Evolutionary conservation across 2,329 filamentous ascomycete species (phyloP).

Genomic region (Myrmaecium sp.): DNA sequence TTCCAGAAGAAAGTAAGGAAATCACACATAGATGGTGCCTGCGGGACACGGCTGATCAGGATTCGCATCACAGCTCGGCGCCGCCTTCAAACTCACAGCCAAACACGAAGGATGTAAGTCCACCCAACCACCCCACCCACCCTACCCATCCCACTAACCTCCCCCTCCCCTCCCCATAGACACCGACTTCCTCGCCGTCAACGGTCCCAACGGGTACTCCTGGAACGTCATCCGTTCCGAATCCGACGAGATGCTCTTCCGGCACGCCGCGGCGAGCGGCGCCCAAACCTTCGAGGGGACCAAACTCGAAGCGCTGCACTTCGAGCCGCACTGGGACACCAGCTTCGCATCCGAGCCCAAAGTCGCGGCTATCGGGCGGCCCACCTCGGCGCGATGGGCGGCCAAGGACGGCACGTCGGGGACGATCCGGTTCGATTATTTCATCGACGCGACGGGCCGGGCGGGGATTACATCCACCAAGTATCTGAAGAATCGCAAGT

Average conservation of each 20-base stretch:
- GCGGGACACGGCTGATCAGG: too few species aligned
- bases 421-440: conserved; percentile 28
- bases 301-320: conserved; percentile 6
- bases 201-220: conserved; percentile 8
- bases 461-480: conserved; percentile 29
- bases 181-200: conserved; percentile 11
- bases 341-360: background rate
- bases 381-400: conserved; percentile 6
- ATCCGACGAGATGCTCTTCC: conserved; percentile 13
- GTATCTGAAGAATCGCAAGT: conserved; percentile 31
- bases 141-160: conserved; percentile 3
- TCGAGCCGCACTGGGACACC: conserved; percentile 2
- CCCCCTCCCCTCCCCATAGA: conserved; percentile 1
- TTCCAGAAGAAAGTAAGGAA: conserved; percentile 6
- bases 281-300: conserved; percentile 7
- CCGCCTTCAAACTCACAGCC: conserved; percentile 7
- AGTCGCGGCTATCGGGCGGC: conserved; percentile 2
- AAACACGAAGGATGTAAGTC: conserved; percentile 6
- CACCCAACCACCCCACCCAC: too few species aligned
- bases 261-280: conserved; percentile 12
- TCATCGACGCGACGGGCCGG: conserved; percentile 33
- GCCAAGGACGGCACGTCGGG: conserved; percentile 14
- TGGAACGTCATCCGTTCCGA: conserved; percentile 17
- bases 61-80: conserved; percentile 4
- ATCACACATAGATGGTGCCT: background rate